phyloP scores from a whole-genome alignment of 768 basidiomycete genomes.

The Auriscalpium microsporum region DNA sequence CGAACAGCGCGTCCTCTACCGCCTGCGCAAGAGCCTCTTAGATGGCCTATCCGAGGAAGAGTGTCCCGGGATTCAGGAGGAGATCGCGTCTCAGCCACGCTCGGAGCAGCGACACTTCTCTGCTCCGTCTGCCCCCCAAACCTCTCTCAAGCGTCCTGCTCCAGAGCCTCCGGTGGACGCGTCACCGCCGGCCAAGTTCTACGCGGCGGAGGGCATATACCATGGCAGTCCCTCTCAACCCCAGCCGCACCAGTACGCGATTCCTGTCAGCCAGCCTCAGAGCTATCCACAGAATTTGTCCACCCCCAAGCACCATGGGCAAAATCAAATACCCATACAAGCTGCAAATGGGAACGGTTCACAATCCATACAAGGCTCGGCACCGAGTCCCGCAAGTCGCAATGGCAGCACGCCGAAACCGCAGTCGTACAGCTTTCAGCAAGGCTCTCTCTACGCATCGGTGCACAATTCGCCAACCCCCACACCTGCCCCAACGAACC shows the following conservation, averaged over 20 bases:
- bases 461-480: constrained; percentile 1
- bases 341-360: neutral
- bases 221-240: constrained; percentile 3
- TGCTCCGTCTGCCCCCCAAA: constrained; percentile 3
- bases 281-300: constrained; percentile 14
- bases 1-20: constrained; percentile 57
- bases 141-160: constrained; percentile 11
- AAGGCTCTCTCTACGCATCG: neutral
- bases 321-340: constrained; percentile 9
- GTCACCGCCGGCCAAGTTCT: constrained; percentile 14
- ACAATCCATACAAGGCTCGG: constrained; percentile 3
- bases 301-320: constrained; percentile 7
- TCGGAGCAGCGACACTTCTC: neutral
- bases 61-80: constrained; percentile 47
- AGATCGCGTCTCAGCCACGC: constrained; percentile 39
- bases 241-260: constrained; percentile 6
- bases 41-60: constrained; percentile 50
- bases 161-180: constrained; percentile 10
- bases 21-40: constrained; percentile 48
- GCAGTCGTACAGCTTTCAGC: neutral
- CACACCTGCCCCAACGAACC: neutral
- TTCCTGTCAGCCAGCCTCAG: constrained; percentile 9
- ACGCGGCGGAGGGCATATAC: constrained; percentile 8
- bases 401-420: neutral
- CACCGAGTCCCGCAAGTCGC: neutral